A percentile compares a stretch with the other conserved stretches of the same genome.
These are phyloP conservation scores for Dendrostoma leiphaemia DNA, from an alignment of 2,329 filamentous ascomycete species.

Conservation along the genomic window DNA sequence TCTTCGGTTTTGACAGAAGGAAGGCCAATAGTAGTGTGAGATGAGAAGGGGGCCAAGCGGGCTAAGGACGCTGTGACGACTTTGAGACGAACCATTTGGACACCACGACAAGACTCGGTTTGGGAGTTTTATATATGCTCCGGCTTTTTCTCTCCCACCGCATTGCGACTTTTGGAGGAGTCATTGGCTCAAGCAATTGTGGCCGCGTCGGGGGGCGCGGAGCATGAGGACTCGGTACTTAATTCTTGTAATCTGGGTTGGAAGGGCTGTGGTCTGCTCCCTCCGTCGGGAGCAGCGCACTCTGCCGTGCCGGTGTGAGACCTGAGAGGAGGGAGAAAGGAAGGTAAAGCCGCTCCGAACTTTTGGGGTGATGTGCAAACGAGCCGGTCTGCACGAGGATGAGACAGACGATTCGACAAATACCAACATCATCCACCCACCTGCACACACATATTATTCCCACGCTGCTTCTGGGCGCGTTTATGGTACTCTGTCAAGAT, in stretches of 20 bases:
- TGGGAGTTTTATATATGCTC: no score
- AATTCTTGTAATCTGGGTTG: slow-evolving; percentile 22
- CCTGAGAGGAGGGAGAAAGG: not conserved
- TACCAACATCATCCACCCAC: slow-evolving; percentile 8
- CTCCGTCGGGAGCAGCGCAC: slow-evolving; percentile 17
- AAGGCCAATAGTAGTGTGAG: not conserved
- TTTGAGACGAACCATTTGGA: no score
- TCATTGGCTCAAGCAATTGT: slow-evolving; percentile 23
- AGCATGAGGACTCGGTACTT: slow-evolving; percentile 10
- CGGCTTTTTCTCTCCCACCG: slow-evolving; percentile 1
- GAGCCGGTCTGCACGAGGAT: not conserved
- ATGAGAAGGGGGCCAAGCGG: no score
- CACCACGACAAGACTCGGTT: no score
- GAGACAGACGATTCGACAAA: slow-evolving; percentile 1
- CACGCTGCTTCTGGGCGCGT: slow-evolving; percentile 28
- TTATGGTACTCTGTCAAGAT: slow-evolving; percentile 36
- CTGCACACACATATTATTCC: not conserved
- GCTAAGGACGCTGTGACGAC: no score
- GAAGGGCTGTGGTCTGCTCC: slow-evolving; percentile 22
- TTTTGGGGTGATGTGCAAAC: not conserved
- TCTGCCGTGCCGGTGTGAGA: not conserved
- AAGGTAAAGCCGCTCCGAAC: slow-evolving; percentile 4
- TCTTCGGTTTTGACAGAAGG: slow-evolving; percentile 29
- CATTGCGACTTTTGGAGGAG: slow-evolving; percentile 22
- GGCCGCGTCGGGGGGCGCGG: slow-evolving; percentile 5